Base-by-base conservation (phyloP, 495 filamentous ascomycete species). In the Lophium mytilinum region DNA sequence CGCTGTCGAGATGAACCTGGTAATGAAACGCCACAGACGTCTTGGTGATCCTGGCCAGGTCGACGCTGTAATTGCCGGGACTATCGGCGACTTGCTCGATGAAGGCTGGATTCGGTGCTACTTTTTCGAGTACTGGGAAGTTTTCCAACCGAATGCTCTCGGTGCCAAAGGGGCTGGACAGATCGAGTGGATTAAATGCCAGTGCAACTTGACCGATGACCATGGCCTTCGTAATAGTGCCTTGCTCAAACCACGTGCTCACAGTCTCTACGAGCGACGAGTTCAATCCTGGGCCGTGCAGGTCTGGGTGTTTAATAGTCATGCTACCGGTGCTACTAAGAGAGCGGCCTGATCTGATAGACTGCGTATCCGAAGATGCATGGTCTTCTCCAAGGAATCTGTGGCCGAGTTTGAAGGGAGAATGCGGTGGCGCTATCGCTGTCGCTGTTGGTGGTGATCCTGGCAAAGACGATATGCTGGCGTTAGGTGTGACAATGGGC, bases 21-120 rank as follows among this genome's bases (percentile, higher is more conserved):
- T 97, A 98, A 58, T 92, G 96, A 75, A 98, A 98, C 34, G 88
- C 93, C 3, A 93, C 84, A 0, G 86, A 78, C 10, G 88, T 84
- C 54, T 82, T 86, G 47, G 81, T 76, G 52, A 96, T 79, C 60
- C 80, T 84, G 9, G 82, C 75, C 1, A 89, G 69, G 60, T 87
- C 81, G 42, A 97, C 73, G 4, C 75, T 79, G 71, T 95, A 99
- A 65, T 93, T 87, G 43, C 92, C 93, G 9, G 87, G 76, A 54
- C 78, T 84, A 37, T 89, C 84, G 15, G 71, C 55, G n/a, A 80
- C 75, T 62, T 86, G 83, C 15, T 80, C 79, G 52, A 96, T 83
- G 69, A 97, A 95, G 53, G 87, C 82, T 34, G 89, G 89, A 70
- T 99, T 99, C 17, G 90, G 89, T 3, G 91, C 93, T 52, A 99